phyloP scores from a whole-genome alignment of 208 protist species.

The Naegleria fowleri region DNA sequence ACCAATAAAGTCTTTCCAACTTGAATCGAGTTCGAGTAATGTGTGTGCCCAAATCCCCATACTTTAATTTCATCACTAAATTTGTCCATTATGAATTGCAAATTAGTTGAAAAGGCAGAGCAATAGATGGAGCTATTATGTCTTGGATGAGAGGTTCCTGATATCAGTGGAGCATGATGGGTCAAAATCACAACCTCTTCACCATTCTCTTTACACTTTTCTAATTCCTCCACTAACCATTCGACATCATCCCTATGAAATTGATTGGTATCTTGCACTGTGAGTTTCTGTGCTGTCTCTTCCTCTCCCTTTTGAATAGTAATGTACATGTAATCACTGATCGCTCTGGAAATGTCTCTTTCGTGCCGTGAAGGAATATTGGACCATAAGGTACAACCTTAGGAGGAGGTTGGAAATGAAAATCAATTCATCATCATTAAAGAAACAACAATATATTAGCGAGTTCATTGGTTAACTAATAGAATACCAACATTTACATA shows the following conservation, averaged over 20 bases:
- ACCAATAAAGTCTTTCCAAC: neutral
- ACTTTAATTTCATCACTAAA: neutral
- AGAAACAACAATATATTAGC: no score
- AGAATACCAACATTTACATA: no score
- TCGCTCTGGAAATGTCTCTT: neutral
- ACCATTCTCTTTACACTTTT: neutral
- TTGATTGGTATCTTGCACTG: neutral
- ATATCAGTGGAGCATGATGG: neutral
- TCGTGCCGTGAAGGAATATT: neutral
- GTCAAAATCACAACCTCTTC: neutral
- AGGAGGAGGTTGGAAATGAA: neutral
- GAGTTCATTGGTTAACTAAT: no score
- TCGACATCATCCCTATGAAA: neutral
- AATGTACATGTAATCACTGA: neutral
- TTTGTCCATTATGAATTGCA: neutral
- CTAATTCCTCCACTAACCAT: neutral
- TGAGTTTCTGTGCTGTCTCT: neutral
- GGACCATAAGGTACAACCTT: neutral
- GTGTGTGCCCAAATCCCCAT: conserved; percentile 8
- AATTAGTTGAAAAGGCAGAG: neutral
- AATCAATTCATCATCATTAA: neutral
- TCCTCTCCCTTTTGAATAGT: neutral
- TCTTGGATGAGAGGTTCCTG: neutral
- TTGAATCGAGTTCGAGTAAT: neutral
- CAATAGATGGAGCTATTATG: neutral